phyloP scores from a whole-genome alignment of 495 filamentous ascomycete genomes.

The Neurospora sp. region DNA sequence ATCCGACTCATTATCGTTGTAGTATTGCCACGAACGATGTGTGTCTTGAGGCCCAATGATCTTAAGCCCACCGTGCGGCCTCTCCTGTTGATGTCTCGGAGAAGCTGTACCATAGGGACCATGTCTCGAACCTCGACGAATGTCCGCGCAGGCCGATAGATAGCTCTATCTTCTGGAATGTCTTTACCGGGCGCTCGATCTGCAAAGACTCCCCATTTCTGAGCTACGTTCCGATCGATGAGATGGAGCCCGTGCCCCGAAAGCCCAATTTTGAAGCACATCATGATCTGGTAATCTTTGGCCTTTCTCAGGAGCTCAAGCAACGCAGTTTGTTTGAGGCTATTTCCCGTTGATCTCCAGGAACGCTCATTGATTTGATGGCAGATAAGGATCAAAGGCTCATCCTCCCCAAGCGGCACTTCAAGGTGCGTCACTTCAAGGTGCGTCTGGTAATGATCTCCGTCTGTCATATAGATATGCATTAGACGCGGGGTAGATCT shows the following conservation, averaged over 20 bases:
- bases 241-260: too few relatives aligned
- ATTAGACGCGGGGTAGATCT: neutral
- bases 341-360: too few relatives aligned
- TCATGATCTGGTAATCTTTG: neutral
- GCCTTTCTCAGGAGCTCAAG: neutral
- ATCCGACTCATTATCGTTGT: too few relatives aligned
- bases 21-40: too few relatives aligned
- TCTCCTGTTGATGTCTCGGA: neutral
- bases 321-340: neutral
- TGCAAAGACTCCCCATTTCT: neutral
- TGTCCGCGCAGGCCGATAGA: neutral
- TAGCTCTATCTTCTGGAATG: neutral
- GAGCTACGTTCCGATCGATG: neutral
- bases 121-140: neutral
- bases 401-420: neutral
- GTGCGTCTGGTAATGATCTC: neutral
- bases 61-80: neutral
- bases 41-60: neutral
- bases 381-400: neutral
- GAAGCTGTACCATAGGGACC: neutral
- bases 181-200: neutral
- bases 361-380: neutral
- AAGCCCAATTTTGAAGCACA: too few relatives aligned
- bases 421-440: too few relatives aligned
- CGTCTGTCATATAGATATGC: fast-evolving